These are phyloP conservation scores for Arachis hypogaea DNA, from an alignment of 306 rosid genomes.

Conservation along the genomic window DNA sequence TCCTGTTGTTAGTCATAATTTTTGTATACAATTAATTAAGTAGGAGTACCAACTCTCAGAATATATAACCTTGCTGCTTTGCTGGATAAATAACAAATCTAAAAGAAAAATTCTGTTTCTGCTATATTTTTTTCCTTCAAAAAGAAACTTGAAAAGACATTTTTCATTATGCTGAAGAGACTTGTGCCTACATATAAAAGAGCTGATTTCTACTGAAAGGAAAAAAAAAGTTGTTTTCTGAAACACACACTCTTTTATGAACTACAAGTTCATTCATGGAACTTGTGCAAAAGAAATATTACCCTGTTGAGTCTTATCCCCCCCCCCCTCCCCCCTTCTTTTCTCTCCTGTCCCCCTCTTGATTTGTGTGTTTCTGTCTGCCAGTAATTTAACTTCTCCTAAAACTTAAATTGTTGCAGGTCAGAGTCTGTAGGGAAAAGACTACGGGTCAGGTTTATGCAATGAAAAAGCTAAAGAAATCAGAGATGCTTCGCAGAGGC, in stretches of 20 bases:
- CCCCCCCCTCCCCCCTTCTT: no score
- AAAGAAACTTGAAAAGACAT: constrained; percentile 14
- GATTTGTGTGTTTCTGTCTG: constrained; percentile 3
- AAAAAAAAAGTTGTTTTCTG: background rate
- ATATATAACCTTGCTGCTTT: background rate
- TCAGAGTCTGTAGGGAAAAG: constrained; percentile 92
- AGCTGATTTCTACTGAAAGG: background rate
- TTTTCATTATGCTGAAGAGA: constrained; percentile 2
- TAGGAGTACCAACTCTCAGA: background rate
- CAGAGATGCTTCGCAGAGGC: constrained; percentile 99
- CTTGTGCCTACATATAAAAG: background rate
- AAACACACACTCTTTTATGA: background rate
- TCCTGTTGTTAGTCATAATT: constrained; percentile 5
- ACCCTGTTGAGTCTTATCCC: background rate
- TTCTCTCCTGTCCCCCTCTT: background rate
- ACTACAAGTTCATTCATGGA: constrained; percentile 19
- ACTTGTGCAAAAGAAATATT: constrained; percentile 20
- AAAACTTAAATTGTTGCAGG: constrained; percentile 66
- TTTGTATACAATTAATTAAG: constrained; percentile 1
- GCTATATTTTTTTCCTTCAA: background rate
- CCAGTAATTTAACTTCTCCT: constrained; percentile 9
- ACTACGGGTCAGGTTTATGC: constrained; percentile 86
- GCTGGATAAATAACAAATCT: constrained; percentile 26
- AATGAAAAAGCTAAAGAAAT: constrained; percentile 97
- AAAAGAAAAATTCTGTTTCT: background rate